These are phyloP conservation scores for Boletus eberwhitei DNA, from an alignment of 768 basidiomycete species.

Conservation along the genomic window DNA sequence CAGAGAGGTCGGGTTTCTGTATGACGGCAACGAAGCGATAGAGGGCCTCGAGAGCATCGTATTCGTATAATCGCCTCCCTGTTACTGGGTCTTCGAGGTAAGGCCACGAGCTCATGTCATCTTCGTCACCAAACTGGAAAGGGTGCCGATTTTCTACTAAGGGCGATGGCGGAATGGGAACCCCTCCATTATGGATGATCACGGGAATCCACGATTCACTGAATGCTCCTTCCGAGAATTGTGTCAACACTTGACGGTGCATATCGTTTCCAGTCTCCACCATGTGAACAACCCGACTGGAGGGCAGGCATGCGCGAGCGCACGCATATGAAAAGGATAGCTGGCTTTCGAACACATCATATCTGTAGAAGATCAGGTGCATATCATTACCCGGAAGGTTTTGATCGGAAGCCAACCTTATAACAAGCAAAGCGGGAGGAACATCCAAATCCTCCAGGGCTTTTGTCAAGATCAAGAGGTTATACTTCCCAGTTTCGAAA, in stretches of 20 bases:
- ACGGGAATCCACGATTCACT: conserved; percentile 51
- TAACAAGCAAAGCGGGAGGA: conserved; percentile 53
- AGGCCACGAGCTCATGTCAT: conserved; percentile 23
- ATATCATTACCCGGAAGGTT: background rate
- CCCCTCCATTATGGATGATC: conserved; percentile 32
- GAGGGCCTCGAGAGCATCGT: conserved; percentile 55
- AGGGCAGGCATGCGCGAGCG: conserved; percentile 43
- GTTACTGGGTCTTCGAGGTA: conserved; percentile 62
- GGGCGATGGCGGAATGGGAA: conserved; percentile 43
- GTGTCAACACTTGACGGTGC: conserved; percentile 52
- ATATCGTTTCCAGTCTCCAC: conserved; percentile 54
- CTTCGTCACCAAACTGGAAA: conserved; percentile 47
- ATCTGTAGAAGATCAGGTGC: conserved; percentile 33
- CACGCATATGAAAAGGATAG: conserved; percentile 56
- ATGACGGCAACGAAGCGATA: conserved; percentile 44
- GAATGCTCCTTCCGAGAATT: conserved; percentile 37
- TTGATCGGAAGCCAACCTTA: conserved; percentile 45
- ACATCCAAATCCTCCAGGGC: conserved; percentile 58
- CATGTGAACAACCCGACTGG: conserved; percentile 60
- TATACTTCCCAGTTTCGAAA: conserved; percentile 55
- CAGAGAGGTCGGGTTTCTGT: conserved; percentile 7
- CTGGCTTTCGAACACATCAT: conserved; percentile 49
- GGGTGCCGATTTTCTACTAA: conserved; percentile 39
- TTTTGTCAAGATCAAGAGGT: conserved; percentile 62
- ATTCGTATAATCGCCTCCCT: conserved; percentile 53